A percentile compares a stretch with the other conserved stretches of the same genome.
phyloP scores from a whole-genome alignment of 192 early-diverging fungal genomes.

The Fimicolochytrium jonesii region DNA sequence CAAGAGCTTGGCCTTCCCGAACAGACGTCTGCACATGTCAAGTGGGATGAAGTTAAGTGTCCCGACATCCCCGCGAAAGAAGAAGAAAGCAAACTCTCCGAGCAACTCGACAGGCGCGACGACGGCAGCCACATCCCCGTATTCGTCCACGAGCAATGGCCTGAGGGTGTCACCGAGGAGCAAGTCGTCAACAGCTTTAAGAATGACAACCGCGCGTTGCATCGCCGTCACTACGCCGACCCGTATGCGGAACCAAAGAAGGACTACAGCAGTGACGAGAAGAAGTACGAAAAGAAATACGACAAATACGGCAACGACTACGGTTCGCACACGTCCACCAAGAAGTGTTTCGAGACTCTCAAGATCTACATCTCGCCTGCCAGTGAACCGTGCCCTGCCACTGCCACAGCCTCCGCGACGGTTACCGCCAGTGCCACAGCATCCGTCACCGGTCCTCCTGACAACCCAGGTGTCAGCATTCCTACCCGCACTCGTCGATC shows the following conservation, averaged over 20 bases:
- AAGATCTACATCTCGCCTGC: background rate
- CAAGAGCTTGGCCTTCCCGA: constrained; percentile 4
- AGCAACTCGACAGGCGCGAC: constrained; percentile 13
- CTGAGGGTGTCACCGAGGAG: background rate
- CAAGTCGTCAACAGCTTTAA: background rate
- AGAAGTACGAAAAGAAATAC: too few relatives aligned
- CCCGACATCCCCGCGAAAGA: too few relatives aligned
- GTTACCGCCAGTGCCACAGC: background rate
- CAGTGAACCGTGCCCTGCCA: background rate
- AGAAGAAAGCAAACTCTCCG: background rate
- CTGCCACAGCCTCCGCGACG: background rate
- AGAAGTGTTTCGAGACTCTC: background rate
- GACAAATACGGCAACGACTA: too few relatives aligned
- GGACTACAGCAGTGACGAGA: too few relatives aligned
- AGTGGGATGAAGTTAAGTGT: constrained; percentile 21
- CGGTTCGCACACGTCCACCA: background rate
- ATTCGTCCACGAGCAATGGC: constrained; percentile 1
- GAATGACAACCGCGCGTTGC: background rate
- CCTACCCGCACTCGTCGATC: too few relatives aligned
- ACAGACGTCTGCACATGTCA: constrained; percentile 8
- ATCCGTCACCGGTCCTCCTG: background rate
- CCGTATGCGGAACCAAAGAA: too few relatives aligned
- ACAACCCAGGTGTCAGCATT: background rate
- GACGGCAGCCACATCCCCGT: constrained; percentile 3
- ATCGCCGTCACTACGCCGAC: too few relatives aligned